phyloP scores from a whole-genome alignment of 768 basidiomycete genomes.

The Coprinopsis sp. region DNA sequence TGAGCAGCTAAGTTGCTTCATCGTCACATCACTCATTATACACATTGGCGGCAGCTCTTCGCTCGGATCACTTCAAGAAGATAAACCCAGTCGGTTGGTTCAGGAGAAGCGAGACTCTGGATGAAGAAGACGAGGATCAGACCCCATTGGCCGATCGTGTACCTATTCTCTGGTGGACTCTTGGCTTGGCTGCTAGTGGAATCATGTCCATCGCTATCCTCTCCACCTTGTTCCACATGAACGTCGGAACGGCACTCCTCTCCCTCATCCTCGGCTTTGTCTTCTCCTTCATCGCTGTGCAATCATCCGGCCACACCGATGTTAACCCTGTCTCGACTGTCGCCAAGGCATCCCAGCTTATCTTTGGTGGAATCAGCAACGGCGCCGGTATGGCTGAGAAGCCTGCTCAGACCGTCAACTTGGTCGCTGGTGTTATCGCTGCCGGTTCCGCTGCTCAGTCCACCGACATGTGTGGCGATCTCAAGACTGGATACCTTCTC shows the following conservation, averaged over 20 bases:
- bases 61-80: constrained; percentile 13
- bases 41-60: constrained; percentile 8
- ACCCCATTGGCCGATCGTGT: constrained; percentile 53
- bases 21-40: constrained; percentile 4
- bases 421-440: constrained; percentile 49
- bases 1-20: neutral
- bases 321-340: constrained; percentile 60
- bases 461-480: constrained; percentile 61
- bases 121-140: constrained; percentile 41
- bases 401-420: constrained; percentile 43
- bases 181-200: constrained; percentile 42
- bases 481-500: constrained; percentile 68
- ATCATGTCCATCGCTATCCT: constrained; percentile 50
- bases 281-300: constrained; percentile 66
- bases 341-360: constrained; percentile 58
- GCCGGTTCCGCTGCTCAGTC: constrained; percentile 55
- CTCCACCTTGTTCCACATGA: constrained; percentile 49
- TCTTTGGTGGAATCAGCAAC: constrained; percentile 60
- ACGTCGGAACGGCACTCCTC: constrained; percentile 54
- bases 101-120: constrained; percentile 22
- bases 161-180: constrained; percentile 51
- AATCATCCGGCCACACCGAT: constrained; percentile 55
- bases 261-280: constrained; percentile 56
- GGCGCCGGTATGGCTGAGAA: constrained; percentile 30
- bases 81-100: constrained; percentile 29